Conservation (phyloP, 1,284 basidiomycete genomes). For the Naganishia liquefaciens region DNA sequence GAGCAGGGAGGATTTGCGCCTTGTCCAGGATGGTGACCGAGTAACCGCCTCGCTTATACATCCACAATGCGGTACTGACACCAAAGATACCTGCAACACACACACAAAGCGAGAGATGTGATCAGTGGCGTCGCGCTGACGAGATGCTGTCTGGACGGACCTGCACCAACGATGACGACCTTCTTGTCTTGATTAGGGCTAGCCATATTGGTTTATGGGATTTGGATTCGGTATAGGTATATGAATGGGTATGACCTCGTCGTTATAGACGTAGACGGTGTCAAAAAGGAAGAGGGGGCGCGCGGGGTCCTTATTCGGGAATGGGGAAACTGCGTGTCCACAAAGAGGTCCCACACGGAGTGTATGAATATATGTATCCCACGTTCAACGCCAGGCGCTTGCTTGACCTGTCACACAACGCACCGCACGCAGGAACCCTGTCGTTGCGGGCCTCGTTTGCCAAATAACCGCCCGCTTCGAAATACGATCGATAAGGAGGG, state of each 20-base stretch:
- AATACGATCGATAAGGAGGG: constrained; percentile 22
- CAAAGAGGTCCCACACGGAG: too few relatives aligned
- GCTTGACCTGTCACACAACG: too few relatives aligned
- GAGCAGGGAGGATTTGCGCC: constrained; percentile 47
- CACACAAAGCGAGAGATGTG: background rate
- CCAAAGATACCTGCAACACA: constrained; percentile 49
- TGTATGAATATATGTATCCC: background rate
- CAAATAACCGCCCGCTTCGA: constrained; percentile 25
- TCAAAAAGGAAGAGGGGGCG: too few relatives aligned
- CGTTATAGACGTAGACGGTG: background rate
- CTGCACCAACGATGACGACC: constrained; percentile 21
- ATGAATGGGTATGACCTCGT: background rate
- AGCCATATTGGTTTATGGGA: background rate
- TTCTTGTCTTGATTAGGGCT: constrained; percentile 12
- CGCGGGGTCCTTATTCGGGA: too few relatives aligned
- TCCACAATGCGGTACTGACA: constrained; percentile 52
- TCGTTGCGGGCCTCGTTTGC: too few relatives aligned
- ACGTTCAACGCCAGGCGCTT: background rate
- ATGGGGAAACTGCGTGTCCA: too few relatives aligned
- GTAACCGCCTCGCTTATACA: constrained; percentile 51
- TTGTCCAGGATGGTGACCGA: constrained; percentile 53
- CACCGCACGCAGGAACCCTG: too few relatives aligned
- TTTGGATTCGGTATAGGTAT: background rate
- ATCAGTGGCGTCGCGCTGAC: background rate
- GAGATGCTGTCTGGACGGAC: background rate